Conservation (phyloP, 352 stramenopile genomes). For the Globisporangium okanoganense region DNA sequence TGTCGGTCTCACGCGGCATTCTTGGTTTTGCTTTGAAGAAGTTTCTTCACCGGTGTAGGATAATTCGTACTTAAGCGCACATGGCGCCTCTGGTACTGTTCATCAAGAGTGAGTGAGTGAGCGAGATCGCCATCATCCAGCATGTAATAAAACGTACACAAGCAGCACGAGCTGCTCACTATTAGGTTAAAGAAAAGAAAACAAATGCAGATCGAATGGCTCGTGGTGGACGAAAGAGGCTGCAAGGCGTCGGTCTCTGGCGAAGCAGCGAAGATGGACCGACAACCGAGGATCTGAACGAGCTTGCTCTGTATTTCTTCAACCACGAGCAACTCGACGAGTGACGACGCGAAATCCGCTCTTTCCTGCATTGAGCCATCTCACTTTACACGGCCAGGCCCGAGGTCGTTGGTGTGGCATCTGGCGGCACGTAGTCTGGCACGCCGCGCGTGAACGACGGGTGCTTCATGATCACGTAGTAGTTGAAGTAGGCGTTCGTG, state of each 20-base stretch:
- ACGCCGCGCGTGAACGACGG: constrained; percentile 82
- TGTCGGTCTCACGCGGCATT: constrained; percentile 1
- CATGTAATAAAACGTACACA: constrained; percentile 1
- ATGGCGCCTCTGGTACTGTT: too few relatives aligned
- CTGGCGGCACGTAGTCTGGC: constrained; percentile 76
- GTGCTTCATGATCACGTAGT: constrained; percentile 84
- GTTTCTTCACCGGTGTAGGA: neutral
- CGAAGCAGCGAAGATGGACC: neutral
- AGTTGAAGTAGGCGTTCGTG: constrained; percentile 88
- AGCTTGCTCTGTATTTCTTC: too few relatives aligned
- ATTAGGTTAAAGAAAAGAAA: constrained; percentile 6
- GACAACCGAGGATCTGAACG: too few relatives aligned
- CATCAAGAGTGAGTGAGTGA: too few relatives aligned
- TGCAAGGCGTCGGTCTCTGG: neutral
- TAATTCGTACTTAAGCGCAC: constrained; percentile 4
- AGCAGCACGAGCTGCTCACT: constrained; percentile 6
- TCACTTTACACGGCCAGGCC: constrained; percentile 9
- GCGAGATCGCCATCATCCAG: neutral
- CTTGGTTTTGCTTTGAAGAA: neutral
- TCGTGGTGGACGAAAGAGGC: neutral
- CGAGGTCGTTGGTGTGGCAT: constrained; percentile 30
- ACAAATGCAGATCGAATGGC: constrained; percentile 1
- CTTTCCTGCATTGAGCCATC: neutral
- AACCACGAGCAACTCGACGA: constrained; percentile 1
- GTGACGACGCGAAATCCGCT: constrained; percentile 2